Evolutionary conservation across 1,139 yeast genomes (phyloP).

Genomic region (Nakaseomyces bracarensis): DNA sequence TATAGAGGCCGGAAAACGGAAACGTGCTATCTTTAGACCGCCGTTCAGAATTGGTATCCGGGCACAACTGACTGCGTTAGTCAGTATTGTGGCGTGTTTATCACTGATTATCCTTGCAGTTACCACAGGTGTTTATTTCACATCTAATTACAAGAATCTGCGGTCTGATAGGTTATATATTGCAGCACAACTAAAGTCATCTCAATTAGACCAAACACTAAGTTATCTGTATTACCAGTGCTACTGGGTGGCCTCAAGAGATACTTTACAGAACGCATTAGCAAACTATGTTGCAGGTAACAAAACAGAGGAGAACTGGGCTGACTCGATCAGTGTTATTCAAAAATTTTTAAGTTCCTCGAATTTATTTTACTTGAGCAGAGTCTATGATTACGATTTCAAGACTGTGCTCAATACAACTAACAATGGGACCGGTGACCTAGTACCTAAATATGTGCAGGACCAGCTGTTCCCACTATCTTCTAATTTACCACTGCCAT

Average conservation of each 20-base stretch:
- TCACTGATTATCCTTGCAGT: conserved; percentile 70
- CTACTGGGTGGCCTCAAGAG: conserved; percentile 57
- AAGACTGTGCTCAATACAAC: conserved; percentile 35
- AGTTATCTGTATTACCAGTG: conserved; percentile 61
- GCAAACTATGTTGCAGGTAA: conserved; percentile 67
- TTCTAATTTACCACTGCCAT: conserved; percentile 39
- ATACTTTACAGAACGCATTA: conserved; percentile 51
- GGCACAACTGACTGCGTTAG: conserved; percentile 71
- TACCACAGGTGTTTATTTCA: conserved; percentile 73
- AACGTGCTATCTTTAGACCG: conserved; percentile 14
- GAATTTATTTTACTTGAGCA: conserved; percentile 4
- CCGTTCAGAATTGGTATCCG: conserved; percentile 37
- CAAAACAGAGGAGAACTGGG: conserved; percentile 43
- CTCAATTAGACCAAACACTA: conserved; percentile 66
- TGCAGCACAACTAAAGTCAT: conserved; percentile 70
- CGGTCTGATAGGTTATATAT: conserved; percentile 67
- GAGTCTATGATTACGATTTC: conserved; percentile 16
- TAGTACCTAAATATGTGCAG: conserved; percentile 29
- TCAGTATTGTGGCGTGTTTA: conserved; percentile 63
- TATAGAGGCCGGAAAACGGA: conserved; percentile 1
- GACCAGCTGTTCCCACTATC: conserved; percentile 46
- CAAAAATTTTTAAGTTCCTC: conserved; percentile 31
- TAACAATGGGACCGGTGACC: conserved; percentile 34
- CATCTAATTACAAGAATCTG: conserved; percentile 50
- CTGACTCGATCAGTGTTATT: conserved; percentile 35